Conservation (phyloP, 169 alveolate species). For the Besnoitia besnoiti region DNA sequence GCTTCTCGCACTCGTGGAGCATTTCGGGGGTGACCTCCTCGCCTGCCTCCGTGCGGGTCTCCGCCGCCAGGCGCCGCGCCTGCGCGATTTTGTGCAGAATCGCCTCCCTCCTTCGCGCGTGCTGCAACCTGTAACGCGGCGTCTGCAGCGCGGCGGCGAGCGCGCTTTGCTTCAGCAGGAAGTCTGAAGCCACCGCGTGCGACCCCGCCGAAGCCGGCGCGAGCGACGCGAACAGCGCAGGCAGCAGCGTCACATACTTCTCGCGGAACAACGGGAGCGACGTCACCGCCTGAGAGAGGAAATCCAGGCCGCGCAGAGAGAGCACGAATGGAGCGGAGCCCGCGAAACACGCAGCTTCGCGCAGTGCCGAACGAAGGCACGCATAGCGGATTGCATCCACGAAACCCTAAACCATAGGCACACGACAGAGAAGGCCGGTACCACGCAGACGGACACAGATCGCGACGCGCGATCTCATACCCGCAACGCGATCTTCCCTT, state of each 20-base stretch:
- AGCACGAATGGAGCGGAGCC: neutral
- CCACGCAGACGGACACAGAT: too few species aligned
- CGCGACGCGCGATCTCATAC: too few species aligned
- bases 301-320: neutral
- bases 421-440: too few species aligned
- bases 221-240: constrained; percentile 43
- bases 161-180: constrained; percentile 45
- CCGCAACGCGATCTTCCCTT: too few species aligned
- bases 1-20: neutral
- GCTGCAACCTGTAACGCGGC: constrained; percentile 49
- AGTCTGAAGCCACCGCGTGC: neutral
- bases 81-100: neutral
- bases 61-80: neutral
- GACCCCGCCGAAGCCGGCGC: constrained; percentile 36
- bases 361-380: neutral
- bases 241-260: constrained; percentile 43
- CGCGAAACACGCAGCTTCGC: neutral
- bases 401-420: too few species aligned
- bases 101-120: constrained; percentile 25
- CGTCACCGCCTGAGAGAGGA: constrained; percentile 10
- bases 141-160: constrained; percentile 64
- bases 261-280: constrained; percentile 39
- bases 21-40: too few species aligned
- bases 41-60: too few species aligned
- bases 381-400: too few species aligned